These are phyloP conservation scores for Hyaloscypha variabilis DNA, from an alignment of 495 filamentous ascomycete species.

Conservation along the genomic window DNA sequence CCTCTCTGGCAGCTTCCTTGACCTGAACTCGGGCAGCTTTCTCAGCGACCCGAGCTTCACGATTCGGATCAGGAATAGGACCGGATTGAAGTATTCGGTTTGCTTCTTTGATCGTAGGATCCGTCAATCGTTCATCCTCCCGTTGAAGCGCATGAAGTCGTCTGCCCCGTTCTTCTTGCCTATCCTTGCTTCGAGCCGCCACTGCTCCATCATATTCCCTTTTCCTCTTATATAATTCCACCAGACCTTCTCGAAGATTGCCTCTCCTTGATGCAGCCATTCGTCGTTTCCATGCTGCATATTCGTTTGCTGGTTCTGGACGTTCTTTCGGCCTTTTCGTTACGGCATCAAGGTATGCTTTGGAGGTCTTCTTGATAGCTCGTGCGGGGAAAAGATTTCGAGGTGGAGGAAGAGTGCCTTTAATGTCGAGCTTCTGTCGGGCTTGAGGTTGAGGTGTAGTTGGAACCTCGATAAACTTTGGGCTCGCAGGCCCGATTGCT, in stretches of 20 bases:
- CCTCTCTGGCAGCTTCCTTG: slow-evolving; percentile 40
- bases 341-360: slow-evolving; percentile 51
- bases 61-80: slow-evolving; percentile 33
- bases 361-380: slow-evolving; percentile 50
- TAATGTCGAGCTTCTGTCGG: slow-evolving; percentile 51
- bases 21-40: slow-evolving; percentile 39
- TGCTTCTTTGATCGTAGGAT: slow-evolving; percentile 47
- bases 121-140: slow-evolving; percentile 65
- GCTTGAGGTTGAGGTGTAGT: slow-evolving; percentile 51
- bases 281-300: slow-evolving; percentile 61
- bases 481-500: slow-evolving; percentile 65
- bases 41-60: slow-evolving; percentile 38
- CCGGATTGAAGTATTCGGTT: slow-evolving; percentile 42
- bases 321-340: slow-evolving; percentile 38
- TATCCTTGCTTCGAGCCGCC: slow-evolving; percentile 38
- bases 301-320: slow-evolving; percentile 41
- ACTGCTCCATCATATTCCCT: slow-evolving; percentile 41
- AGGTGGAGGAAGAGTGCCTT: slow-evolving; percentile 73
- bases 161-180: slow-evolving; percentile 44
- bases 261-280: slow-evolving; percentile 62
- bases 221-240: slow-evolving; percentile 61
- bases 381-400: slow-evolving; percentile 62
- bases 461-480: slow-evolving; percentile 74
- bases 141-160: slow-evolving; percentile 53
- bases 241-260: slow-evolving; percentile 66